Base-by-base conservation (phyloP, 805 yeast genomes). In the Wickerhamomyces alni region DNA sequence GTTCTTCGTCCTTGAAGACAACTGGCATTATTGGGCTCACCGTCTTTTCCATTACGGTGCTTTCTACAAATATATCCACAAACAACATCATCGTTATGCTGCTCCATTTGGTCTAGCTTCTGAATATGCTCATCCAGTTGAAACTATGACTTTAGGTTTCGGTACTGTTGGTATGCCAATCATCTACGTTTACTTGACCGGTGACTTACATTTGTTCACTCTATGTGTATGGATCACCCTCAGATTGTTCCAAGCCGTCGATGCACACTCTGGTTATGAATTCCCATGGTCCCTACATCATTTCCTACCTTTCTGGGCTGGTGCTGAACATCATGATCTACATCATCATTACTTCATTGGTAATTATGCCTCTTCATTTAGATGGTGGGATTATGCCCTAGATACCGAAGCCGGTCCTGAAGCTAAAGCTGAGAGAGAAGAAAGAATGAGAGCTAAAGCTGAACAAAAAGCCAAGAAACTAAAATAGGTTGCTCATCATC, bases 21-120 rank as follows among this genome's bases (percentile, higher is more conserved):
- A 86, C 47, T 93, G 97, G 98, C 99, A 91, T 66, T 91, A 91
- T 72, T 84, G 93, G 84, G 82, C 84, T 61, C 99, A 91, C 66
- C 80, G 98, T 56, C 74, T 81, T 29, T 80, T 91, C 63, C 99
- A 91, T 63, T 76, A 80, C 60, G 95, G 95, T 39, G 73, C 78
- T 45, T 85, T 93, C 61, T 91, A 91, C 77, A 87, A 85, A 68
- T 77, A 82, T 62, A 87, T 91, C 53, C 99, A 91, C 72, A 91
- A 91, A 69, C 96, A 88, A 71, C 99, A 91, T 66, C 99, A 91
- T 69, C 81, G 89, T 63, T 91, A 89, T 61, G 96, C 97, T 17
- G 97, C 98, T 33, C 99, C 99, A 34, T 91, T 91, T 58, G 99
- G 99, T 29, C 68, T 91, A 43, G 82, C 98, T 44, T 98, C 98